phyloP scores from a whole-genome alignment of 345 rosid species.

The Xanthoceras sorbifolium region DNA sequence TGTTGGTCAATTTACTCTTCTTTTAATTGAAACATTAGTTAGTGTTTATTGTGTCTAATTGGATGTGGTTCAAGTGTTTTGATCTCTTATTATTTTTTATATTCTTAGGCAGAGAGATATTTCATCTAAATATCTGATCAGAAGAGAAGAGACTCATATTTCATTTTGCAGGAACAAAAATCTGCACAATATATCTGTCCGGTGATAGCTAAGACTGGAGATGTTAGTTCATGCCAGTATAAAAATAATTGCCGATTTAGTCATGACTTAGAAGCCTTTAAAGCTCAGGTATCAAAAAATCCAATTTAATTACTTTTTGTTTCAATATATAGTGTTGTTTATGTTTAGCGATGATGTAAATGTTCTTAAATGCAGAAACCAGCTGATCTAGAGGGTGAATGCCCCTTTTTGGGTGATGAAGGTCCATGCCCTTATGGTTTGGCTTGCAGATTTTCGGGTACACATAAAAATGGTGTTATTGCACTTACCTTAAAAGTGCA shows the following conservation, averaged over 20 bases:
- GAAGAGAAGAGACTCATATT: neutral
- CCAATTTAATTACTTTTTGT: neutral
- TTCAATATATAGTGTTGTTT: neutral
- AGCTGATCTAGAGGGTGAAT: conserved; percentile 83
- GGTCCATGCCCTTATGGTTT: conserved; percentile 74
- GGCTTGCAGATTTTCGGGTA: conserved; percentile 75
- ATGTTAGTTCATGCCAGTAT: conserved; percentile 60
- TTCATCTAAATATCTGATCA: neutral
- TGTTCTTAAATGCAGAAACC: conserved; percentile 63
- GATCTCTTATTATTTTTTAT: neutral
- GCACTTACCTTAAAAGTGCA: conserved; percentile 18
- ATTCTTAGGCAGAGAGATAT: neutral
- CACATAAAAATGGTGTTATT: conserved; percentile 46
- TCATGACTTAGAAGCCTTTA: conserved; percentile 76
- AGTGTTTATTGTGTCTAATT: neutral
- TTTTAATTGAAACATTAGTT: neutral
- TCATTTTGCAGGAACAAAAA: conserved; percentile 50
- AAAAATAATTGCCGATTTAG: conserved; percentile 73
- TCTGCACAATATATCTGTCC: conserved; percentile 68
- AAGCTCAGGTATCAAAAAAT: conserved; percentile 59
- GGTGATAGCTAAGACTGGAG: conserved; percentile 65
- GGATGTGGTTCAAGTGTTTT: no score
- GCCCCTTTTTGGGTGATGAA: conserved; percentile 63
- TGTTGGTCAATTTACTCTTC: neutral
- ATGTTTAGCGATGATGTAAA: neutral